These are phyloP conservation scores for Gossypioides kirkii DNA, from an alignment of 345 rosid species.

Conservation along the genomic window DNA sequence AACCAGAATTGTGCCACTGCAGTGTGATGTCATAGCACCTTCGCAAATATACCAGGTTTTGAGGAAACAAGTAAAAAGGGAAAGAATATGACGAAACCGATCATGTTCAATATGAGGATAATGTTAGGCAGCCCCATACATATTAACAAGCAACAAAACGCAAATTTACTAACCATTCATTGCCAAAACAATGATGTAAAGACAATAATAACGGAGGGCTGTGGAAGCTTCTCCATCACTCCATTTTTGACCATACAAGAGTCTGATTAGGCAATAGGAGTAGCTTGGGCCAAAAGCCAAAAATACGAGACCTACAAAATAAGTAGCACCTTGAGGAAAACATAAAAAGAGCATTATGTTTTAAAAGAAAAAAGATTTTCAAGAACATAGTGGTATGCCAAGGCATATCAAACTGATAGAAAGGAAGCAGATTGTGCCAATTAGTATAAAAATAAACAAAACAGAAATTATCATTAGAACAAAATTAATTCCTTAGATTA, in stretches of 20 bases:
- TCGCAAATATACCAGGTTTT: not conserved
- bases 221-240: conserved; percentile 91
- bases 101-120: not conserved
- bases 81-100: not conserved
- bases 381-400: not conserved
- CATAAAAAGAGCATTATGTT: not conserved
- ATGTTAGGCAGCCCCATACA: not conserved
- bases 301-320: conserved; percentile 57
- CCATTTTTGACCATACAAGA: conserved; percentile 88
- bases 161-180: conserved; percentile 58
- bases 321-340: conserved; percentile 17
- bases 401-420: not conserved
- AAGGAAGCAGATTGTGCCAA: not conserved
- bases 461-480: not conserved
- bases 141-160: not conserved
- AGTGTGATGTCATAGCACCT: not conserved
- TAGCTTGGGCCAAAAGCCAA: conserved; percentile 97
- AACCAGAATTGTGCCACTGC: not conserved
- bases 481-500: not conserved
- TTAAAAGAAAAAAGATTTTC: not conserved
- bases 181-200: conserved; percentile 74
- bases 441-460: not conserved
- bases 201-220: conserved; percentile 76
- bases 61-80: not conserved
- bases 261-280: conserved; percentile 84